These are phyloP conservation scores for Malassezia equina DNA, from an alignment of 1,284 basidiomycete genomes.

Conservation along the genomic window DNA sequence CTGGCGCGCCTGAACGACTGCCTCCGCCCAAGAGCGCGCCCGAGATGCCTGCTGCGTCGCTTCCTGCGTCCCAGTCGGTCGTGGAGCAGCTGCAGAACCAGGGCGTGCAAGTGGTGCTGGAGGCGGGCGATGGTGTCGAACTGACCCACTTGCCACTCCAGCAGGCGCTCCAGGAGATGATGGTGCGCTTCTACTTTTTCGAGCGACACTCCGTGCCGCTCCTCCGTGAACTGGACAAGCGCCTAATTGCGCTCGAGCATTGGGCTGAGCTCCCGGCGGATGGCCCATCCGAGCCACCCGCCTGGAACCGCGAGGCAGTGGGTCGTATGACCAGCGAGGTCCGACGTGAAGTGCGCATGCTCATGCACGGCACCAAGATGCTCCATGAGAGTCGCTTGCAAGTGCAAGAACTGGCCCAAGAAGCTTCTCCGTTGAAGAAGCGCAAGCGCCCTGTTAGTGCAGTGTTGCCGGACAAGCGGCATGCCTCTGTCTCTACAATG, in stretches of 20 bases:
- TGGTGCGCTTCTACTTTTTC: conserved; percentile 46
- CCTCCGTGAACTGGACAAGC: conserved; percentile 38
- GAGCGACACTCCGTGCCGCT: conserved; percentile 45
- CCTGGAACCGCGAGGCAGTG: conserved; percentile 41
- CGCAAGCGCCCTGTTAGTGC: conserved; percentile 9
- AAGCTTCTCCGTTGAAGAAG: neutral
- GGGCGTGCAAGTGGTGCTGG: conserved; percentile 2
- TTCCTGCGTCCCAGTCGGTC: conserved; percentile 14
- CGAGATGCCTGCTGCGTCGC: neutral
- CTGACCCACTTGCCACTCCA: conserved; percentile 26
- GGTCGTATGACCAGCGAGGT: conserved; percentile 41
- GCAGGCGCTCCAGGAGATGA: conserved; percentile 42
- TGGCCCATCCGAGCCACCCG: conserved; percentile 7
- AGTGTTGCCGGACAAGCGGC: conserved; percentile 5
- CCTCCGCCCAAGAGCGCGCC: neutral
- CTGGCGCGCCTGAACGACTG: neutral
- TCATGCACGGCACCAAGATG: conserved; percentile 33
- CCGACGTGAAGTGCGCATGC: conserved; percentile 43
- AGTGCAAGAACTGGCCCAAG: conserved; percentile 7
- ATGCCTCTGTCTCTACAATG: neutral
- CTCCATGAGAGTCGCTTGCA: conserved; percentile 22
- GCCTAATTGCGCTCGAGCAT: conserved; percentile 41
- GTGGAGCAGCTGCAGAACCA: conserved; percentile 11
- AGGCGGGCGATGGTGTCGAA: conserved; percentile 12
- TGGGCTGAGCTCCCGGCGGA: conserved; percentile 31